Conservation (phyloP, 169 alveolate species). For the Ichthyophthirius multifiliis region DNA sequence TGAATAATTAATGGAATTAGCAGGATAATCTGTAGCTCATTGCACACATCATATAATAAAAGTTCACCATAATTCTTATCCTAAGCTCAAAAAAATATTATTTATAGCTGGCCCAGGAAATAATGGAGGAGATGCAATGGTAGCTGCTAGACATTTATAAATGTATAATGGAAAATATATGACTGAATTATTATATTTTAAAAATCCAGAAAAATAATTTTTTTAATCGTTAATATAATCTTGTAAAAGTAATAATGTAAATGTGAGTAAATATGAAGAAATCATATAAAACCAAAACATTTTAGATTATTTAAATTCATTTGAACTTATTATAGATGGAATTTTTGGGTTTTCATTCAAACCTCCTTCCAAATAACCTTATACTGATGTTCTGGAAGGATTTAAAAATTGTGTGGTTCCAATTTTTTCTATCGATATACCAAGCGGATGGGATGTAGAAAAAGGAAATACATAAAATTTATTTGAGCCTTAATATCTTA, state of each 20-base stretch:
- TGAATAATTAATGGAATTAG: slow-evolving; percentile 88
- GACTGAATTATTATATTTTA: slow-evolving; percentile 10
- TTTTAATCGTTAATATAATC: slow-evolving; percentile 13
- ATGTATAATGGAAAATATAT: slow-evolving; percentile 20
- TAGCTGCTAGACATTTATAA: slow-evolving; percentile 29
- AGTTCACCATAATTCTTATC: slow-evolving; percentile 41
- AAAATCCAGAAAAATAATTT: slow-evolving; percentile 25
- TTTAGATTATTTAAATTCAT: slow-evolving; percentile 42
- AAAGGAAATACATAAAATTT: slow-evolving; percentile 68
- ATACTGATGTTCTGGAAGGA: slow-evolving; percentile 59
- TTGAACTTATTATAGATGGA: slow-evolving; percentile 85
- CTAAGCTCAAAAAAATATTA: slow-evolving; percentile 43
- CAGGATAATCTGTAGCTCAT: slow-evolving; percentile 87
- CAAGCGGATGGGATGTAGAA: slow-evolving; percentile 90
- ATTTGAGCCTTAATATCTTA: slow-evolving; percentile 67
- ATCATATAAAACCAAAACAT: slow-evolving; percentile 20
- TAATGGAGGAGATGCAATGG: slow-evolving; percentile 67
- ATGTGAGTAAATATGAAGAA: slow-evolving; percentile 49
- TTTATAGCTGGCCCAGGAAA: slow-evolving; percentile 92
- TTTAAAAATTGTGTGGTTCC: slow-evolving; percentile 56
- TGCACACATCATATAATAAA: slow-evolving; percentile 56
- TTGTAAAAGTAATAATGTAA: slow-evolving; percentile 20
- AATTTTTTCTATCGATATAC: slow-evolving; percentile 86
- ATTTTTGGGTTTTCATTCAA: slow-evolving; percentile 90
- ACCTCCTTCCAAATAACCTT: slow-evolving; percentile 88